Conservation (phyloP, 2,329 filamentous ascomycete species). For the Venturia aucupariae region DNA sequence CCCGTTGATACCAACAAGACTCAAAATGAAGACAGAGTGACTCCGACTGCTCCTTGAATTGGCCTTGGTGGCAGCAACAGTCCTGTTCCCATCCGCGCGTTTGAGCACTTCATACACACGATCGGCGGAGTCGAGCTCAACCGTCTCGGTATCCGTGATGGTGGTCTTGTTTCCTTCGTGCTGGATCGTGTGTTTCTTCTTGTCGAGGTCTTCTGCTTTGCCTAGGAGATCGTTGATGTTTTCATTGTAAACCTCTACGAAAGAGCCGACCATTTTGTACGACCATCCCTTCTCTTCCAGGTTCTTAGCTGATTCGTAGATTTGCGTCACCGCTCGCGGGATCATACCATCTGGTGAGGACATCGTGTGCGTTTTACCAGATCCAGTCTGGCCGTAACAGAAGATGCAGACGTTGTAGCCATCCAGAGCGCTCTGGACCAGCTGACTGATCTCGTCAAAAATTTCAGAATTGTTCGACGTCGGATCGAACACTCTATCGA, state of each 20-base stretch:
- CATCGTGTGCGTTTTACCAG: slow-evolving; percentile 97
- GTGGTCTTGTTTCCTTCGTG: slow-evolving; percentile 72
- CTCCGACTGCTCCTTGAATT: slow-evolving; percentile 92
- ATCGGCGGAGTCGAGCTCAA: slow-evolving; percentile 66
- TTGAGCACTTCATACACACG: slow-evolving; percentile 73
- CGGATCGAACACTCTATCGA: slow-evolving; percentile 86
- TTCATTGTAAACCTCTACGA: slow-evolving; percentile 97
- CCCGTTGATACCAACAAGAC: slow-evolving; percentile 55
- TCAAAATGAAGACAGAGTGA: slow-evolving; percentile 91
- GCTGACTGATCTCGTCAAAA: slow-evolving; percentile 92
- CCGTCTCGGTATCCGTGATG: slow-evolving; percentile 69
- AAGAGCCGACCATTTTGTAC: slow-evolving; percentile 89
- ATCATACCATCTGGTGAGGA: slow-evolving; percentile 95
- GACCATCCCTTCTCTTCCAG: slow-evolving; percentile 87
- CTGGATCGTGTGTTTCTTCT: slow-evolving; percentile 81
- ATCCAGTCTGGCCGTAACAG: slow-evolving; percentile 95
- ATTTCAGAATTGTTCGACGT: slow-evolving; percentile 70
- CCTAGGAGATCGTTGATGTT: slow-evolving; percentile 85
- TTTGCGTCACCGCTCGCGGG: slow-evolving; percentile 82
- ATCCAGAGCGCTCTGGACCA: slow-evolving; percentile 91
- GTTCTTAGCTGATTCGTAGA: slow-evolving; percentile 77
- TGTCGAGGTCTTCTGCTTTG: slow-evolving; percentile 59
- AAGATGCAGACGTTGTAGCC: slow-evolving; percentile 99
- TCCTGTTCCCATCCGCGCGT: slow-evolving; percentile 75
- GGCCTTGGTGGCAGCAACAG: slow-evolving; percentile 91